These are phyloP conservation scores for Tolypocladium cylindrosporum DNA, from an alignment of 2,329 filamentous ascomycete species.

Conservation along the genomic window DNA sequence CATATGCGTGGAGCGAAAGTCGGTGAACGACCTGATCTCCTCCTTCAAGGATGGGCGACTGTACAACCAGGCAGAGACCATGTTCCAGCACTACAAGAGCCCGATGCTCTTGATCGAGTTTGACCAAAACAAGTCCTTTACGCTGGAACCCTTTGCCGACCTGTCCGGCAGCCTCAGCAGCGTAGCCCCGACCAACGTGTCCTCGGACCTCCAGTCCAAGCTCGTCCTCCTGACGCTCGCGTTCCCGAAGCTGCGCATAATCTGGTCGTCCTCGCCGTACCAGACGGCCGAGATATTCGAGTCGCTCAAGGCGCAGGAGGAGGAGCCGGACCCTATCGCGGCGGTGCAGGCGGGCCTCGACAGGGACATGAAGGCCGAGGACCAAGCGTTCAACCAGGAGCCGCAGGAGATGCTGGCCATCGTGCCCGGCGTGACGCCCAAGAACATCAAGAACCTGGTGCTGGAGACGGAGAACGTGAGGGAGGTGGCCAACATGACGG, in stretches of 20 bases:
- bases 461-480: conserved; percentile 64
- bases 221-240: conserved; percentile 86
- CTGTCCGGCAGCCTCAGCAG: conserved; percentile 51
- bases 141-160: conserved; percentile 72
- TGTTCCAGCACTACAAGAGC: conserved; percentile 85
- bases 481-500: conserved; percentile 80
- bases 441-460: conserved; percentile 64
- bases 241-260: conserved; percentile 80
- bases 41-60: conserved; percentile 88
- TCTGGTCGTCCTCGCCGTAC: conserved; percentile 89
- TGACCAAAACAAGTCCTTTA: conserved; percentile 94
- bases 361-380: conserved; percentile 43
- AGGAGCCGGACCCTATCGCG: conserved; percentile 81
- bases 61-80: conserved; percentile 84
- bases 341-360: conserved; percentile 74
- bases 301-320: conserved; percentile 78
- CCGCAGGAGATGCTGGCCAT: conserved; percentile 84
- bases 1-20: conserved; percentile 93
- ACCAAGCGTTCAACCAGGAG: conserved; percentile 69
- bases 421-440: conserved; percentile 75
- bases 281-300: conserved; percentile 97
- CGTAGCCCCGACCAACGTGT: conserved; percentile 46
- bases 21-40: conserved; percentile 78
- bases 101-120: conserved; percentile 96
- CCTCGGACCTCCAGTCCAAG: conserved; percentile 78